Percentiles rank a stretch among this genome's conserved stretches.
Evolutionary conservation across 164 flowering plant species (phyloP).

Genomic region (Dillenia suffruticosa): DNA sequence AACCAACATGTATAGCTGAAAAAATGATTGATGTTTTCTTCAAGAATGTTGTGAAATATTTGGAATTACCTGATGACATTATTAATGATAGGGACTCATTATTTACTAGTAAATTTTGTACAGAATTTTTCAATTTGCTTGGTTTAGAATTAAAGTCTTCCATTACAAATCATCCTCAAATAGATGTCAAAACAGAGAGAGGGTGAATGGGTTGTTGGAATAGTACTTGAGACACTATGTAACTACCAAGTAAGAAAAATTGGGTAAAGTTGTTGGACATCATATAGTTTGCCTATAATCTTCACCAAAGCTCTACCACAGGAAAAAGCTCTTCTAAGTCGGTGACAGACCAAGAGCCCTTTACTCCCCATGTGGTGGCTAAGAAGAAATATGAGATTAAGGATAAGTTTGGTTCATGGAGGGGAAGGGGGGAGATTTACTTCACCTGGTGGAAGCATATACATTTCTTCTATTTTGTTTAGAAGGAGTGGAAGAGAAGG

Average conservation of each 20-base stretch:
- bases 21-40: not conserved
- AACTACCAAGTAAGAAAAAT: not conserved
- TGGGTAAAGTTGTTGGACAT: not conserved
- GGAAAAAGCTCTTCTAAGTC: conserved; percentile 8
- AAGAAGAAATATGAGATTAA: not conserved
- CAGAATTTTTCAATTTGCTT: not conserved
- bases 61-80: conserved; percentile 3
- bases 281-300: not conserved
- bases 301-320: conserved; percentile 1
- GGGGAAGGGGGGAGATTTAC: too few species aligned
- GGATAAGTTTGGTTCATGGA: too few species aligned
- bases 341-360: not conserved
- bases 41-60: conserved; percentile 8
- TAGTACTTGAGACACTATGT: conserved; percentile 15
- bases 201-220: conserved; percentile 4
- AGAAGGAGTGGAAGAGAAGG: too few species aligned
- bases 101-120: conserved; percentile 9
- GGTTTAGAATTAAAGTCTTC: conserved; percentile 9
- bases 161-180: conserved; percentile 8
- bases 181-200: conserved; percentile 4
- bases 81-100: conserved; percentile 4
- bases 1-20: too few species aligned
- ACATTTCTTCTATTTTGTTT: too few species aligned
- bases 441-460: too few species aligned
- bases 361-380: not conserved